Base-by-base conservation (phyloP, 495 filamentous ascomycete species). In the Xylaria telfairii region DNA sequence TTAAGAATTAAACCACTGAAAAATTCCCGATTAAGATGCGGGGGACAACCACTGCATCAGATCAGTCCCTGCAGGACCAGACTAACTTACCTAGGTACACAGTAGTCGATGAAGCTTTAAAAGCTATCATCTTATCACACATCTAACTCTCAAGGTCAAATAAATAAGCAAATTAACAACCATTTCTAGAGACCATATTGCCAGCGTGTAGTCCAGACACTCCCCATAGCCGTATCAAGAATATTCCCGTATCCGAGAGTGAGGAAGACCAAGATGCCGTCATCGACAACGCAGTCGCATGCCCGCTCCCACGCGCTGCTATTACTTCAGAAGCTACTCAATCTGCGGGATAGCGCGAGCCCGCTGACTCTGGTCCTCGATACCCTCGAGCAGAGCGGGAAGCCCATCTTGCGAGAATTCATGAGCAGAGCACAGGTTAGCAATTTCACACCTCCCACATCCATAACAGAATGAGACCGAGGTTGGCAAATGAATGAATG, bases 281-380 rank as follows among this genome's bases (percentile, higher is more conserved):
- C 85, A 4, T 82, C 85, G 4, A 77, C 83, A 21, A 77, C 91
- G 42, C 78, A 91, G 51, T 87, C 88, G 30, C 92, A 96, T 75
- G 87, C 92, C 8, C 87, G 93, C 57, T 92, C 92, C 30, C 95
- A 98, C 81, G 95, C 93, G 81, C 79, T 97, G 56, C 89, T 97
- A 7, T 82, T 97, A 1, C 90, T 98, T 47, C 93, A 94, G 65
- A 95, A 95, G 70, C 82, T 98, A 3, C 85, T 98, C 63, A 90
- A 88, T 72, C 81, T 92, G 17, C 84, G 92, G 41, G 94, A 97
- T 76, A 90, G 87, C 26, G 90, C 90, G 2, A 96, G 93, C 37
- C 95, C 94, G 1, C 89, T 98, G 59, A 97, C 95, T 0, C 80
- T 98, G 34, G 81, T 98, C 9, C 84, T 96, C 65, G 95, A 98